Evolutionary conservation across 1,284 basidiomycete genomes (phyloP).

Genomic region (Phenoliferia sp.): DNA sequence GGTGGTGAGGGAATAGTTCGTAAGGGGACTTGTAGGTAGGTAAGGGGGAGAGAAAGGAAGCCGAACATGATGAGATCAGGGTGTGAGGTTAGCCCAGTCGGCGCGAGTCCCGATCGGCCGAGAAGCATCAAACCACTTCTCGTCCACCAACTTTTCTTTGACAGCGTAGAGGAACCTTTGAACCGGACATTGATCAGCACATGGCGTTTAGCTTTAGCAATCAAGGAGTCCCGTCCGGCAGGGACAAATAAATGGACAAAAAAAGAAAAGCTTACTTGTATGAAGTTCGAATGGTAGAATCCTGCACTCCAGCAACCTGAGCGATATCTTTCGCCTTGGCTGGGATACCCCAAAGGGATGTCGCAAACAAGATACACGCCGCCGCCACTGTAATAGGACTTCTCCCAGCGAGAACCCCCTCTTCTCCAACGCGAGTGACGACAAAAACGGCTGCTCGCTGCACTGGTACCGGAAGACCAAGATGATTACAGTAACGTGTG

Average conservation of each 20-base stretch:
- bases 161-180: constrained; percentile 27
- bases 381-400: constrained; percentile 94
- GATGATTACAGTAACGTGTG: constrained; percentile 89
- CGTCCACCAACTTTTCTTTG: constrained; percentile 29
- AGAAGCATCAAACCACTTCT: constrained; percentile 29
- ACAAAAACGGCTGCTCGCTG: constrained; percentile 81
- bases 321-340: constrained; percentile 82
- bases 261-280: constrained; percentile 38
- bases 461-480: constrained; percentile 76
- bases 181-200: not conserved
- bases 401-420: constrained; percentile 84
- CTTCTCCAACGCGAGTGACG: constrained; percentile 70
- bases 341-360: constrained; percentile 66
- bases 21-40: not conserved
- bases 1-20: not conserved
- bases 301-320: constrained; percentile 92
- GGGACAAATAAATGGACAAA: not conserved
- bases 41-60: not conserved
- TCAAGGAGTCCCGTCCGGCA: not conserved
- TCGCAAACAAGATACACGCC: constrained; percentile 91
- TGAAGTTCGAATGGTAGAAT: constrained; percentile 82
- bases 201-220: not conserved
- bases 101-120: constrained; percentile 6
- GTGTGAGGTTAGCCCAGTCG: constrained; percentile 9
- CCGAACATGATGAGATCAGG: not conserved